phyloP scores from a whole-genome alignment of 331 rosid genomes.

The Stylosanthes scabra region DNA sequence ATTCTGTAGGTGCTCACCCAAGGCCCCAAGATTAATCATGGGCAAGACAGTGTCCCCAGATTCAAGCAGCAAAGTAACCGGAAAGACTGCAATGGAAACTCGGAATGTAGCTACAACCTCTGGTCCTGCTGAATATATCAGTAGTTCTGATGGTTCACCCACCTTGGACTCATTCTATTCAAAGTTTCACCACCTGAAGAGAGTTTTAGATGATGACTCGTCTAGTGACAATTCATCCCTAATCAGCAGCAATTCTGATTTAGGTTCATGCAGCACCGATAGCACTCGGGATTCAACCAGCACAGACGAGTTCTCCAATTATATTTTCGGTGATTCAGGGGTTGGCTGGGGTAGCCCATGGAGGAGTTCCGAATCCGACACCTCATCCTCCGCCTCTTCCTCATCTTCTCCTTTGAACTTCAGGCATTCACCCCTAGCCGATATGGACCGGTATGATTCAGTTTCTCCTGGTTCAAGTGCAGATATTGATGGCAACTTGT shows the following conservation, averaged over 20 bases:
- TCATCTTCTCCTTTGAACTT: constrained; percentile 68
- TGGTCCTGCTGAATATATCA: constrained; percentile 37
- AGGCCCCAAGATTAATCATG: constrained; percentile 86
- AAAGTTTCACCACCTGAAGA: constrained; percentile 51
- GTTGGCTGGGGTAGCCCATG: constrained; percentile 52
- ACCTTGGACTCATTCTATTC: constrained; percentile 51
- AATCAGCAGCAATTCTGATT: constrained; percentile 80
- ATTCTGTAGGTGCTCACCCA: constrained; percentile 80
- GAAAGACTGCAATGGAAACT: constrained; percentile 50
- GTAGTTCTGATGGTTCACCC: constrained; percentile 45
- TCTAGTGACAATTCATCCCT: constrained; percentile 93
- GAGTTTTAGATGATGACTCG: constrained; percentile 77
- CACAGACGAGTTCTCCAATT: constrained; percentile 82
- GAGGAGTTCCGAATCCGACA: constrained; percentile 61
- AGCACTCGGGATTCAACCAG: constrained; percentile 71
- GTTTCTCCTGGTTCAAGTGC: constrained; percentile 38
- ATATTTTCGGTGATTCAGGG: constrained; percentile 77
- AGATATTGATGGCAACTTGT: constrained; percentile 30
- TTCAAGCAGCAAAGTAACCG: constrained; percentile 54
- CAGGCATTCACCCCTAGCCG: constrained; percentile 61
- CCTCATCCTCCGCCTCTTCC: constrained; percentile 55
- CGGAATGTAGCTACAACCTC: constrained; percentile 39
- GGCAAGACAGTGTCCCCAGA: constrained; percentile 54
- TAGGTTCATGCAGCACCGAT: constrained; percentile 87
- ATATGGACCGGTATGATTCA: constrained; percentile 58